Evolutionary conservation across 768 basidiomycete genomes (phyloP), one percentile per base, ranked within the genome.

Genomic region (Psilocybe tampanensis): DNA sequence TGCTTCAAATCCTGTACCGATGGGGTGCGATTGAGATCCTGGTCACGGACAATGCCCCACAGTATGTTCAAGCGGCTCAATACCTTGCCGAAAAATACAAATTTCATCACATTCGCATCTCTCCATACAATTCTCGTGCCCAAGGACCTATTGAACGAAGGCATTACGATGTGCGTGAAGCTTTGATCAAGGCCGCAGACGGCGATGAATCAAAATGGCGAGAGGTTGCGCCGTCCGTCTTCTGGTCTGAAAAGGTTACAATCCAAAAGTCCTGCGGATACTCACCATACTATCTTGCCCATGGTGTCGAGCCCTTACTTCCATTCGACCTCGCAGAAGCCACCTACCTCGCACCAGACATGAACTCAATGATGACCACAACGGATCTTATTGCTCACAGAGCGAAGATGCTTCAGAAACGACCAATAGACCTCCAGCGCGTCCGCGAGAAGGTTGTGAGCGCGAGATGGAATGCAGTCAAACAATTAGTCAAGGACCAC

Each of bases 91-190:
- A 69, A 6, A 59, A 63, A 36, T 69, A 68, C 4, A 48, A 72
- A 17, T 72, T 80, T 17, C 29, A 52, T 0, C 72, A 78, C 45
- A 78, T 80, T 8, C 32, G 60, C 0, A 80, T 80, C 22, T 75
- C 70, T 8, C 63, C 70, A 0, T 80, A 79, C 60, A 80, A 80
- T 56, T 78, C 74, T 0, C 52, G 49, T 0, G 66, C 66, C 0
- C 65, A 68, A 48, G 61, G 66, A 11, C 54, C 56, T 2, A 65
- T 78, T 2, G 74, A 80, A 43, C 47, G 61, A 19, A 8, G 45
- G 24, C 74, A 74, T 52, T 66, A 42, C 15, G 61, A 65, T 47
- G 63, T 76, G 0, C 58, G 70, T 0, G 66, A 74, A 53, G 47
- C 66, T 0, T 36, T 76, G 0, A 58, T 74, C 13, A 76, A 76